Conservation (phyloP, 2,329 filamentous ascomycete species). For the Penicillium sclerotigenum region DNA sequence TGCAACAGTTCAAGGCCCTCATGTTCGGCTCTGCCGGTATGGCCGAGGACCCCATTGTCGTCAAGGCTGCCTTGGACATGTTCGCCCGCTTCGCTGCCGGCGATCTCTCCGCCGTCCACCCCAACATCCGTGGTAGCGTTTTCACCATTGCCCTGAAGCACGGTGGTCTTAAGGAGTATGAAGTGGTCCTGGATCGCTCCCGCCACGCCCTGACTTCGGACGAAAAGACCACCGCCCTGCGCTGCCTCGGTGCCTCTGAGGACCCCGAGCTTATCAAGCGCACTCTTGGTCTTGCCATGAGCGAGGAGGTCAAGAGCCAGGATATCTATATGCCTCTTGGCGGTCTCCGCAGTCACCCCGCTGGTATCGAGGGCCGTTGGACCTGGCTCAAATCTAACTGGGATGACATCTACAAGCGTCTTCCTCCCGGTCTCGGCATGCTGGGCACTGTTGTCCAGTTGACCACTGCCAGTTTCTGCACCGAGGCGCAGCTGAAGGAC, state of each 20-base stretch:
- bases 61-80: conserved; percentile 82
- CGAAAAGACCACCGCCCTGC: conserved; percentile 87
- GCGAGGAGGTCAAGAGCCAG: conserved; percentile 84
- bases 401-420: conserved; percentile 74
- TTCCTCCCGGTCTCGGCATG: conserved; percentile 84
- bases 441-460: conserved; percentile 80
- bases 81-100: conserved; percentile 79
- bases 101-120: conserved; percentile 78
- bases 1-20: conserved; percentile 91
- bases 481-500: conserved; percentile 67
- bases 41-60: conserved; percentile 72
- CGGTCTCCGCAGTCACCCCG: conserved; percentile 71
- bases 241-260: conserved; percentile 74
- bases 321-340: conserved; percentile 88
- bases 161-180: conserved; percentile 83
- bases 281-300: conserved; percentile 71
- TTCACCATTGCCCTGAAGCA: conserved; percentile 81
- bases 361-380: conserved; percentile 78
- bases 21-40: conserved; percentile 82
- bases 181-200: conserved; percentile 72
- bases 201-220: conserved; percentile 72
- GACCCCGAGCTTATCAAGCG: conserved; percentile 76
- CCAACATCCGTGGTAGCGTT: conserved; percentile 83
- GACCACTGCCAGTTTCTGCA: conserved; percentile 76
- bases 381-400: conserved; percentile 82